Base-by-base conservation (phyloP, 495 filamentous ascomycete genomes). In the Tuber calosporum region DNA sequence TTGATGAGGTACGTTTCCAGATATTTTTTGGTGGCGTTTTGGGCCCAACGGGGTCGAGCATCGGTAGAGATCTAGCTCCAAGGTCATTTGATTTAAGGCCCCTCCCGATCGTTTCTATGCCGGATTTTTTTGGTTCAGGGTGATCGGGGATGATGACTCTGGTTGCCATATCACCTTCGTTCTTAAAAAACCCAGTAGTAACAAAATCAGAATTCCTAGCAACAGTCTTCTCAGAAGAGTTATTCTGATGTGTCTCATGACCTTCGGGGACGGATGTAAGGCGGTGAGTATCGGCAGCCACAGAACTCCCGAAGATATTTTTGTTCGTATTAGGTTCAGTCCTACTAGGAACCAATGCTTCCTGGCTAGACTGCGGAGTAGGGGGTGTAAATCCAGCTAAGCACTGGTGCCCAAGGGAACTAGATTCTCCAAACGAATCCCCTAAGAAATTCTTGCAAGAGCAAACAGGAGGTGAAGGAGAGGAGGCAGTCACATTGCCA, bases 351-450 rank as follows among this genome's bases (percentile, higher is more conserved):
- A 76, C 66, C 6, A 68, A 39, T n/a, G 74, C 70, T 36, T 26
- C 69, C 68, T 78, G 76, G 37, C 75, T 78, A 73, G 73, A 69
- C 41, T 78, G 70, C 62, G 78, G 79, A 48, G 76, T 78, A 39
- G 71, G 75, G 17, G 73, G 73, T 39, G 62, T 39, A 58, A 80
- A 78, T 68, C 73, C 75, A 36, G 72, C 42, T 53, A 43, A 69
- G 19, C 79, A 80, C 43, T 80, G 75, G n/a, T 80, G 79, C 66
- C 75, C 73, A 62, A 75, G 48, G 66, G 73, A 70, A 42, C 77
- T 75, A 43, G 71, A 37, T 43, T 75, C 72, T 42, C 77, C 75
- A 42, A 71, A 73, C 62, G 71, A 77, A 34, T 70, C 68, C 48
- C 67, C 66, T 34, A 75, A 71, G 41, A 75, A 75, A 79, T 79